Evolutionary conservation across 2,329 filamentous ascomycete species (phyloP).

Genomic region (Salinomyces thailandicus): DNA sequence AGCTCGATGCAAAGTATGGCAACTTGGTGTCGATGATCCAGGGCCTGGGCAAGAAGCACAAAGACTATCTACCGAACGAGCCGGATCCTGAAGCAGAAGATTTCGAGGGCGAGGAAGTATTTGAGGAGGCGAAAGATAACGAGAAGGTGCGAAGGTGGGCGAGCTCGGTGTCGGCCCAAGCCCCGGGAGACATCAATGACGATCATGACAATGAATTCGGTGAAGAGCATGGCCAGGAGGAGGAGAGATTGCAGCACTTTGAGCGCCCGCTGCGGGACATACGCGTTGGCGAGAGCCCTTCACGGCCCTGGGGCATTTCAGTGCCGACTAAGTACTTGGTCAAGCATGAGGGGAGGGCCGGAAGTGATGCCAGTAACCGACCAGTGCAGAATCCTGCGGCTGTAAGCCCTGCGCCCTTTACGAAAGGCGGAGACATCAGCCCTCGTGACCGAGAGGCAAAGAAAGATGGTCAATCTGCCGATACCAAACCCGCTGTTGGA

Average conservation of each 20-base stretch:
- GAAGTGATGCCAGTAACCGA: conserved; percentile 28
- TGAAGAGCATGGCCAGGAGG: conserved; percentile 38
- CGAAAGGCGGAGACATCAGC: conserved; percentile 16
- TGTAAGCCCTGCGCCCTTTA: conserved; percentile 18
- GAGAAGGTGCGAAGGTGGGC: conserved; percentile 81
- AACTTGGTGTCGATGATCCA: conserved; percentile 91
- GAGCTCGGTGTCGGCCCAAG: conserved; percentile 56
- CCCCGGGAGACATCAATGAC: conserved; percentile 30
- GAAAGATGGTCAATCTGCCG: not conserved
- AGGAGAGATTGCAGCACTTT: conserved; percentile 62
- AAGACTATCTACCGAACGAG: conserved; percentile 64
- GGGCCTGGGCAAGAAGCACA: conserved; percentile 75
- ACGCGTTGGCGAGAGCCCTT: conserved; percentile 86
- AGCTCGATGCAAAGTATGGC: conserved; percentile 89
- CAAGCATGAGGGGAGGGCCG: conserved; percentile 19
- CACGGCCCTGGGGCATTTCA: conserved; percentile 82
- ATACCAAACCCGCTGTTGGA: not conserved
- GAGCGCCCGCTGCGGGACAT: conserved; percentile 80
- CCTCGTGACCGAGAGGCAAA: too few species aligned
- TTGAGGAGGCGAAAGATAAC: conserved; percentile 42
- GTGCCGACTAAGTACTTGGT: conserved; percentile 51
- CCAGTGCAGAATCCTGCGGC: conserved; percentile 44
- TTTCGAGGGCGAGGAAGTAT: not conserved
- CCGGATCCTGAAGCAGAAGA: conserved; percentile 23
- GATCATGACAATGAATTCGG: conserved; percentile 29